Evolutionary conservation across 495 filamentous ascomycete genomes (phyloP).

Genomic region (Tuber melanosporum): DNA sequence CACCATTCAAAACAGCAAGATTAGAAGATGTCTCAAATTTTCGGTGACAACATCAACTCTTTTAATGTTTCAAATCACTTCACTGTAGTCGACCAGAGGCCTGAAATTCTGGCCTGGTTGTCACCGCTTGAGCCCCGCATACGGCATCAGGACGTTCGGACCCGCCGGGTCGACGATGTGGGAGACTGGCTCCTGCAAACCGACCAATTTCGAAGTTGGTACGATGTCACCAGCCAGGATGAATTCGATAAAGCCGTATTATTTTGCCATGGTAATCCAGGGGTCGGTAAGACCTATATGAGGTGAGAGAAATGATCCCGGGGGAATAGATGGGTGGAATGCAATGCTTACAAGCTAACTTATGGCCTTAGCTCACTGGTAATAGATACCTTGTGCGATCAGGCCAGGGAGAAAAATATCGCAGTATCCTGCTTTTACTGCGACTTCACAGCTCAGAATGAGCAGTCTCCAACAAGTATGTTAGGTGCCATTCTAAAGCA

Average conservation of each 20-base stretch:
- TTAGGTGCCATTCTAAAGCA: background rate
- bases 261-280: background rate
- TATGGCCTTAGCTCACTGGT: background rate
- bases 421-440: background rate
- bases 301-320: background rate
- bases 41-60: background rate
- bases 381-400: background rate
- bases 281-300: background rate
- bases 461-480: background rate
- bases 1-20: background rate
- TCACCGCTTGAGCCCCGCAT: background rate
- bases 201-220: background rate
- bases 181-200: background rate
- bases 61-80: background rate
- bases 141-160: background rate
- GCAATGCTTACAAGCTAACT: background rate
- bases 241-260: background rate
- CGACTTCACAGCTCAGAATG: background rate
- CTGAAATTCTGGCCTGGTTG: background rate
- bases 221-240: background rate
- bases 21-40: background rate
- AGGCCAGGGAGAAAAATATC: background rate
- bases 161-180: background rate
- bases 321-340: background rate
- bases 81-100: background rate